Evolutionary conservation across 306 rosid genomes (phyloP), one percentile per base, ranked within the genome.

Genomic region (Boehmeria nivea): DNA sequence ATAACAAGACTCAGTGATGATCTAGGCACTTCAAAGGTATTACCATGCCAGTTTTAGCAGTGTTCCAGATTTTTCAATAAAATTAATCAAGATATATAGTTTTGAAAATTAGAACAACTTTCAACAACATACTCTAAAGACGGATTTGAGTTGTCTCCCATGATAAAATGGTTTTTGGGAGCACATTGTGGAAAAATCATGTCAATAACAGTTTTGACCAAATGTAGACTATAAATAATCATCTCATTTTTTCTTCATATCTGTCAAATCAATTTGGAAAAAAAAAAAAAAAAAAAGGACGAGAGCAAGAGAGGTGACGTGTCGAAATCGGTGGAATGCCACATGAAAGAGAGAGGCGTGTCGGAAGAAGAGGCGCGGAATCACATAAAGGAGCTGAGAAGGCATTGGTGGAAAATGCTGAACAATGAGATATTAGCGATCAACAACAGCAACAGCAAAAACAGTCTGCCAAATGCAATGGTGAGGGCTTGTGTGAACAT

Each of bases 281-380:
- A n/a, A n/a, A n/a, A n/a, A n/a, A n/a, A n/a, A n/a, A n/a, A 11
- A 33, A 33, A 40, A 2, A 54, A 72, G 78, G 70, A 52, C 17
- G 73, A 73, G 51, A 21, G 47, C 17, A 56, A 61, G 54, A 73
- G 78, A 62, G 63, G 78, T 0, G 73, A 67, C 43, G 73, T 73
- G n/a, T 39, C 69, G 8, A 73, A 67, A 27, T 43, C 73, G n/a
- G 33, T 61, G 2, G 31, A 63, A 56, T 73, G 70, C 34, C 58
- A 51, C 58, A 67, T 57, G 74, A 57, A 26, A 37, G 62, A 62
- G 13, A 59, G 43, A 46, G 62, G 70, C 10, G 6, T 43, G 58
- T 36, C 59, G 6, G 51, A 63, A 63, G 59, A 62, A 57, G 66
- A 67, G 60, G 70, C 70, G 23, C 21, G 20, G 22, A 18, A 39